Evolutionary conservation across 139 green algal genomes (phyloP), one percentile per base, ranked within the genome.

Genomic region (Chlamydomonas sp.): DNA sequence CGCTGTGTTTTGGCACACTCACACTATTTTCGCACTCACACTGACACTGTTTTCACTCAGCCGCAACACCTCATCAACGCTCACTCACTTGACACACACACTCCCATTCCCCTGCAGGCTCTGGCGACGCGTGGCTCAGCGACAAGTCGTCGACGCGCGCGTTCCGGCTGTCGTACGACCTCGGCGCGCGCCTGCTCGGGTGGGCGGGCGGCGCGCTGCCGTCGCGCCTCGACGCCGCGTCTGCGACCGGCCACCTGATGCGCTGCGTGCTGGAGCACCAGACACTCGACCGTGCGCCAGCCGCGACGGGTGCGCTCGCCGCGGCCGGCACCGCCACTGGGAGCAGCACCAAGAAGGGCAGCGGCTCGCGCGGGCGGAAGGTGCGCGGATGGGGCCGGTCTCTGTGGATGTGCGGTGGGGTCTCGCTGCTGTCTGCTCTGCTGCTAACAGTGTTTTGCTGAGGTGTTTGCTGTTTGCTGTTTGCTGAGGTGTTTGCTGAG

Each of bases 191-290:
- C 48, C 63, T 88, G 48, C 34, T 84, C 35, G 31, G 31, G 6
- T 54, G 36, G 36, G 22, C 57, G 29, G 37, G 37, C 3, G 59
- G 59, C 43, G 67, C 47, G 3, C 68, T 74, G 59, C 58, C 35
- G 35, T 2, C 26, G 3, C 69, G 49, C 48, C 35, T 50, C 22
- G 58, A 16, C 2, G 6, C 59, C 5, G n/a, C 31, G 10, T 30
- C 59, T 39, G 31, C n/a, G 33, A 54, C 64, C 3, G 90, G 89
- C 0, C 84, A 90, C 73, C 65, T 93, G 30, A 77, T 86, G 69
- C 66, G 75, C 3, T 29, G 82, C 16, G 73, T 67, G 35, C 6
- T 82, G 20, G 76, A 86, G 69, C 75, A 84, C 28, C 34, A 58
- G 54, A 26, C 31, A 3, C 63, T 81, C 26, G 69, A 61, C 54